These are phyloP conservation scores for Rhizopogon sp. DNA, from an alignment of 768 basidiomycete genomes.

Conservation along the genomic window DNA sequence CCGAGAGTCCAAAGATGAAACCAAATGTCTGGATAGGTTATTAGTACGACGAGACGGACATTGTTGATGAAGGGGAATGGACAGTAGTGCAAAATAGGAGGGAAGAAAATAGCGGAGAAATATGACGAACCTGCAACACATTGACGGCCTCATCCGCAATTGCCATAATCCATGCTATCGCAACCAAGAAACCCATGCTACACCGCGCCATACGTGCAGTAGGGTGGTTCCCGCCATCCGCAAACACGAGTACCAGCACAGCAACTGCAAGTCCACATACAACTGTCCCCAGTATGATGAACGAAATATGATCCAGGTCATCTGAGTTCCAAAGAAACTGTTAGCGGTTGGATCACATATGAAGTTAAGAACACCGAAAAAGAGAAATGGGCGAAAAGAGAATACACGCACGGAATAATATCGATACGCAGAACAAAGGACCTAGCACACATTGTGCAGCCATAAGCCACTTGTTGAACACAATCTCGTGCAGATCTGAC, in stretches of 20 bases:
- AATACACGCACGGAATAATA: constrained; percentile 67
- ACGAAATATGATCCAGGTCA: constrained; percentile 37
- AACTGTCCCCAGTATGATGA: constrained; percentile 50
- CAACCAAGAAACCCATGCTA: constrained; percentile 85
- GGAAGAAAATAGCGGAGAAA: neutral
- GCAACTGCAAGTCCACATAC: constrained; percentile 51
- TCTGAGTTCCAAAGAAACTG: constrained; percentile 27
- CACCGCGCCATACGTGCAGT: constrained; percentile 67
- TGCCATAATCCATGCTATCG: constrained; percentile 97
- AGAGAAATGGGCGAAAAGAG: neutral
- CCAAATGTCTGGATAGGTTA: constrained; percentile 69
- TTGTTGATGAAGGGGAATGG: neutral
- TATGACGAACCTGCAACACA: constrained; percentile 66
- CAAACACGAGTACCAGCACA: constrained; percentile 53
- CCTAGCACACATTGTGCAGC: constrained; percentile 80
- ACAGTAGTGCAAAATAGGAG: neutral
- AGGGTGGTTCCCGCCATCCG: constrained; percentile 52
- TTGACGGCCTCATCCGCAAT: constrained; percentile 95
- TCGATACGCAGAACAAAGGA: constrained; percentile 68
- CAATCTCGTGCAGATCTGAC: constrained; percentile 60
- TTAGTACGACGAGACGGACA: constrained; percentile 1
- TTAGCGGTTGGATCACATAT: neutral
- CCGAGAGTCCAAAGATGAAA: constrained; percentile 90
- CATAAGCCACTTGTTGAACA: constrained; percentile 80
- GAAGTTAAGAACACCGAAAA: neutral